Evolutionary conservation across 495 filamentous ascomycete species (phyloP).

Genomic region (Penicillium lagena): DNA sequence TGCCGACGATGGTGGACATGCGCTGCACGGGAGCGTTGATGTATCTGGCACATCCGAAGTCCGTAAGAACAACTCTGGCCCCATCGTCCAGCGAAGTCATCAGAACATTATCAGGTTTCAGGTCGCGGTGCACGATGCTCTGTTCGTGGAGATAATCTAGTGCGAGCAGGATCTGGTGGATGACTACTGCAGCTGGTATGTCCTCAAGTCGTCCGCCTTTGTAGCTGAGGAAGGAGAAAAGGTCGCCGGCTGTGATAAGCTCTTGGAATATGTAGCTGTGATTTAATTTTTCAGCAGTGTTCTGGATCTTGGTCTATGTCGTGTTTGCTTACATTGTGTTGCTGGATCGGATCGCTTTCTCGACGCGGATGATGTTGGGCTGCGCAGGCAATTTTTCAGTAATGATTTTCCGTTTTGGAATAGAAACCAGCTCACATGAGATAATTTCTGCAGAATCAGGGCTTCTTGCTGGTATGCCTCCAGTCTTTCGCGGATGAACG

Average conservation of each 20-base stretch:
- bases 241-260: slow-evolving; percentile 57
- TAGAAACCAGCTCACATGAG: slow-evolving; percentile 44
- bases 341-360: slow-evolving; percentile 44
- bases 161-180: slow-evolving; percentile 54
- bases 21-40: slow-evolving; percentile 30
- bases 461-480: slow-evolving; percentile 38
- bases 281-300: neutral
- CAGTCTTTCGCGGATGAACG: slow-evolving; percentile 1
- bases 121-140: slow-evolving; percentile 56
- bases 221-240: slow-evolving; percentile 53
- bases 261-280: slow-evolving; percentile 61
- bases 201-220: slow-evolving; percentile 41
- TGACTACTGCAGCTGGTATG: slow-evolving; percentile 47
- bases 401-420: neutral
- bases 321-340: slow-evolving; percentile 42
- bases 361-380: slow-evolving; percentile 57
- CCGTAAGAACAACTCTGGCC: slow-evolving; percentile 60
- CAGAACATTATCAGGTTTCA: slow-evolving; percentile 69
- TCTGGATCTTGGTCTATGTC: neutral
- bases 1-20: slow-evolving; percentile 60
- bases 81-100: slow-evolving; percentile 44
- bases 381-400: slow-evolving; percentile 13
- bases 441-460: slow-evolving; percentile 47
- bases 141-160: slow-evolving; percentile 52
- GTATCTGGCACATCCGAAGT: slow-evolving; percentile 62